Conservation (phyloP, 2,329 filamentous ascomycete genomes). For the Fonsecaea multimorphosa region DNA sequence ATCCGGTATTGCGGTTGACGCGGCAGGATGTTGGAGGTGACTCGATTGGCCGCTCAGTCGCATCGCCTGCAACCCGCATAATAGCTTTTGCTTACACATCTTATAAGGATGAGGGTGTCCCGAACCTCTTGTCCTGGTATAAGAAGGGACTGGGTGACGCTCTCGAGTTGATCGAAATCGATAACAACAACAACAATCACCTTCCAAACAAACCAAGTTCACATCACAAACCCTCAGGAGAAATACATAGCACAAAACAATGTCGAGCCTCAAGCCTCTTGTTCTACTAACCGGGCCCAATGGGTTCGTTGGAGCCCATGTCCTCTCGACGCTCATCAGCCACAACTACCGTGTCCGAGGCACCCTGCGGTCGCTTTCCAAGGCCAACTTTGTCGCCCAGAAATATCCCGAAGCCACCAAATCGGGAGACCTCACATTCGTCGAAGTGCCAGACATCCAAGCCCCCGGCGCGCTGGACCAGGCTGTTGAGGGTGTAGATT, state of each 20-base stretch:
- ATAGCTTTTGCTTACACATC: neutral
- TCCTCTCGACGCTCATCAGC: constrained; percentile 22
- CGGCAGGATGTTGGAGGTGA: neutral
- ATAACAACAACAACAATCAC: neutral
- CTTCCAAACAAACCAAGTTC: neutral
- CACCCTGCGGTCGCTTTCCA: constrained; percentile 30
- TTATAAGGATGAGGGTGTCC: neutral
- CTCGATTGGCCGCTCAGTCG: neutral
- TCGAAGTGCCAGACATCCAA: constrained; percentile 26
- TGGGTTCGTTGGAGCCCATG: constrained; percentile 31
- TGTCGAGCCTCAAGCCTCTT: constrained; percentile 23
- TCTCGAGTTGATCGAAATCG: neutral
- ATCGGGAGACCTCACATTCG: constrained; percentile 25
- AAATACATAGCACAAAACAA: neutral
- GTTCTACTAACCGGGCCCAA: constrained; percentile 34
- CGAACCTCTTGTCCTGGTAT: neutral
- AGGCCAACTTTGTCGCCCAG: constrained; percentile 19
- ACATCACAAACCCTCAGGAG: neutral
- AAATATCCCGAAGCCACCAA: constrained; percentile 17
- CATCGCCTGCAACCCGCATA: neutral
- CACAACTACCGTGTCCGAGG: constrained; percentile 27
- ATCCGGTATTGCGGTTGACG: neutral
- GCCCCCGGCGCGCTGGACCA: constrained; percentile 30
- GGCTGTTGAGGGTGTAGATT: constrained; percentile 24
- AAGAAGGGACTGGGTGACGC: neutral